Evolutionary conservation across 805 yeast genomes (phyloP).

Genomic region (Yarrowia sp.): DNA sequence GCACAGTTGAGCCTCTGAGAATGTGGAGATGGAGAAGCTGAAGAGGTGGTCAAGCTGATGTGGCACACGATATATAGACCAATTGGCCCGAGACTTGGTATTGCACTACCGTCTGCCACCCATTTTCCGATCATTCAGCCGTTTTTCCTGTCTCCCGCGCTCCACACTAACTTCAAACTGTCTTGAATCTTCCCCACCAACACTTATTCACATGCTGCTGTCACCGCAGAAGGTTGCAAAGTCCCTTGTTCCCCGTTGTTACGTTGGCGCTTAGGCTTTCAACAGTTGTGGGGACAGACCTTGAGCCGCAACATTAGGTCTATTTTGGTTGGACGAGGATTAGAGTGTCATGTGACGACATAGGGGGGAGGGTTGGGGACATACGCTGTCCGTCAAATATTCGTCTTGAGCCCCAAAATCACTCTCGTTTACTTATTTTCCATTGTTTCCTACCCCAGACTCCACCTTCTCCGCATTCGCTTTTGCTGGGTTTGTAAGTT

Average conservation of each 20-base stretch:
- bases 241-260: constrained; percentile 20
- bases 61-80: too few species aligned
- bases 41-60: neutral
- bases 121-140: too few species aligned
- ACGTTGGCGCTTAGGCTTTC: constrained; percentile 14
- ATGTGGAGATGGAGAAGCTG: neutral
- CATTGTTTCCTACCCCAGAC: too few species aligned
- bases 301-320: constrained; percentile 2
- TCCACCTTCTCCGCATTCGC: constrained; percentile 14
- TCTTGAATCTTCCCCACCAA: constrained; percentile 34
- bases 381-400: too few species aligned
- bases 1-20: constrained; percentile 2
- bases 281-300: constrained; percentile 29
- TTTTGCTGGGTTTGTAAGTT: constrained; percentile 9
- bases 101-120: too few species aligned
- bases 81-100: too few species aligned
- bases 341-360: neutral
- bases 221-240: neutral
- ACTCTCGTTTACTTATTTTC: too few species aligned
- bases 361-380: too few species aligned
- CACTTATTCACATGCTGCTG: constrained; percentile 35
- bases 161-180: constrained; percentile 5
- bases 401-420: too few species aligned
- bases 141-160: neutral
- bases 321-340: neutral